Evolutionary conservation across 2,329 filamentous ascomycete genomes (phyloP), one percentile per base, ranked within the genome.

Genomic region (Penicillium sp.): DNA sequence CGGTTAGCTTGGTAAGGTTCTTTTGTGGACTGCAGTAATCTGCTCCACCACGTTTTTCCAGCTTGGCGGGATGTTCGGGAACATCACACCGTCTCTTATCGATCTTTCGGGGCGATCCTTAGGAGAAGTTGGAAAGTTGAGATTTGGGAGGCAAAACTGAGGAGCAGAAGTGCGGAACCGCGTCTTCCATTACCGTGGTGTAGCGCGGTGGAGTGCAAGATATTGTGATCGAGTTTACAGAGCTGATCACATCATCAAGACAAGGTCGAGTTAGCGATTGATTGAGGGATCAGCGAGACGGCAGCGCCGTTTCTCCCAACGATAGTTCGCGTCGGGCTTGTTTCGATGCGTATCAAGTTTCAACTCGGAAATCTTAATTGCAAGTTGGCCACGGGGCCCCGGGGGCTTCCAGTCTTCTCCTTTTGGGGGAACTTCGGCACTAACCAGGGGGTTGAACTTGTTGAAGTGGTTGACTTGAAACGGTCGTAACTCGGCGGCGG

Each of bases 401-500:
- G 17, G 28, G 17, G 10, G 25, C 35, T n/a, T 39, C 20, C 20
- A 20, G 3, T 28, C 17, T 20, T 39, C 15, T n/a, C 12, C 15
- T n/a, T n/a, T 28, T 53, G 50, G 50, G 37, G 20, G 10, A 17
- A 3, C 4, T 42, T 39, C 38, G 25, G 20, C 14, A n/a, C 39
- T 17, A 12, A 28, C 10, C 34, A 10, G n/a, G 35, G 10, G 31
- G 22, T 22, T 31, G 11, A 14, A 39, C 17, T 8, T 20, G 31
- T 38, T 52, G 6, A 39, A n/a, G 12, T 28, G 35, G 28, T 52
- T 60, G 20, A 60, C 31, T 52, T 65, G 65, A 67, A 67, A 66
- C 65, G 54, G 55, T 52, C 58, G 59, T 55, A 58, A 35, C 60
- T 58, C 34, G 56, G 63, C 61, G 61, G 62, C 39, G 55, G 65